These are phyloP conservation scores for Phaeomoniella chlamydospora DNA, from an alignment of 2,329 filamentous ascomycete species.

Conservation along the genomic window DNA sequence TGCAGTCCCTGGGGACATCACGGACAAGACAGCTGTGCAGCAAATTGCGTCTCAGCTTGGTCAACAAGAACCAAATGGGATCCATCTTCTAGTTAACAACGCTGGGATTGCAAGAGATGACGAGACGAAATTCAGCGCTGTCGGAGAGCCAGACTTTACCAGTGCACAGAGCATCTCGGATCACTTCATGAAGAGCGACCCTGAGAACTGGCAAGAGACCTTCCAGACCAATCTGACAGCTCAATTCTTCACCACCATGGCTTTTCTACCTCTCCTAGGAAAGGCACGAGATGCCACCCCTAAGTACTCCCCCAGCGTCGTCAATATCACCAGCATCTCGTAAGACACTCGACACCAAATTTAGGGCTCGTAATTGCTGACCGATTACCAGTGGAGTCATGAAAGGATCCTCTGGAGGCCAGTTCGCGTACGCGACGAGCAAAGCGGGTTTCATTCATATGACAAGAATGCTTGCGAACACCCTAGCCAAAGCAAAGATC, in stretches of 20 bases:
- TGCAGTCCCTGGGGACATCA: constrained; percentile 31
- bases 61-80: constrained; percentile 36
- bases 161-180: constrained; percentile 32
- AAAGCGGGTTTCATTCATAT: constrained; percentile 38
- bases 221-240: constrained; percentile 37
- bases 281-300: constrained; percentile 30
- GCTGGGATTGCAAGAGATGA: constrained; percentile 34
- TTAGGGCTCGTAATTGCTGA: no score
- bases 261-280: constrained; percentile 38
- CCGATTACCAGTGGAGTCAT: constrained; percentile 31
- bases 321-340: constrained; percentile 39
- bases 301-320: constrained; percentile 33
- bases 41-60: constrained; percentile 34
- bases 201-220: constrained; percentile 32
- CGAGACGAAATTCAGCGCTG: constrained; percentile 32
- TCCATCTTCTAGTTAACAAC: constrained; percentile 29
- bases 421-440: constrained; percentile 36
- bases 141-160: constrained; percentile 33
- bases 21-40: constrained; percentile 34
- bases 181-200: constrained; percentile 31
- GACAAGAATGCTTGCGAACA: constrained; percentile 38
- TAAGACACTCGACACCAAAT: no score
- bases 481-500: constrained; percentile 40
- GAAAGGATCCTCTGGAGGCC: constrained; percentile 34
- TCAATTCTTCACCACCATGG: constrained; percentile 38